Base-by-base conservation (phyloP, 768 basidiomycete genomes). In the Kwoniella sp. region DNA sequence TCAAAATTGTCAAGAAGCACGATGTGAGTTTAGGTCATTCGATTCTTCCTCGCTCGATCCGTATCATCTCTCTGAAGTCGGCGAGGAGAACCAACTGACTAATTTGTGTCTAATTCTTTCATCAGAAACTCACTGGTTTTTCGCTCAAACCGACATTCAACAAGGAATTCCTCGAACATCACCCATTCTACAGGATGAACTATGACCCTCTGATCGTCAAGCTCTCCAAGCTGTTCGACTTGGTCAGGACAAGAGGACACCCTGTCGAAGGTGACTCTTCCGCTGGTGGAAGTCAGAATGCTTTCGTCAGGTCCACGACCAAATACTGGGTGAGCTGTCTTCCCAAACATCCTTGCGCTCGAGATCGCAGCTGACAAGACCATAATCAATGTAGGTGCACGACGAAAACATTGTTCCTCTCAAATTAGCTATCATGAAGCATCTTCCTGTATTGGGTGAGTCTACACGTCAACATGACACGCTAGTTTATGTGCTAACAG, bases 221-320 rank as follows among this genome's bases (percentile, higher is more conserved):
- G 78, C 85, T 98, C 27, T 97, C 95, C 17, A 90, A 90, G 70
- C 81, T 98, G 37, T 98, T 96, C 76, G 89, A 98, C 79, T 88
- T 97, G 36, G 93, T 98, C 19, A 87, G 94, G 53, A 98, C 94
- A 0, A 84, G 96, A 57, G 96, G 96, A 0, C 91, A 97, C 75
- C 96, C 96, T 10, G 88, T 92, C 1, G 86, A 89, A 61, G 96
- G 96, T 24, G 96, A 99, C 76, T 86, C 93, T 1, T 88, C 88
- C 70, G 96, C 96, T 0, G 96, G 96, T 27, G 94, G 95, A 0
- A 90, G 81, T 69, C 96, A 99, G 82, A 96, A 90, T 69, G 96
- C 95, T 1, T 99, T 99, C 74, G 91, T 97, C n/a, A 82, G 96
- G 44, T 93, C 96, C 80, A 99, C 96, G 33, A 98, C 96, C 12